Evolutionary conservation across 2,329 filamentous ascomycete genomes (phyloP).

Genomic region (Calonectria henricotiae): DNA sequence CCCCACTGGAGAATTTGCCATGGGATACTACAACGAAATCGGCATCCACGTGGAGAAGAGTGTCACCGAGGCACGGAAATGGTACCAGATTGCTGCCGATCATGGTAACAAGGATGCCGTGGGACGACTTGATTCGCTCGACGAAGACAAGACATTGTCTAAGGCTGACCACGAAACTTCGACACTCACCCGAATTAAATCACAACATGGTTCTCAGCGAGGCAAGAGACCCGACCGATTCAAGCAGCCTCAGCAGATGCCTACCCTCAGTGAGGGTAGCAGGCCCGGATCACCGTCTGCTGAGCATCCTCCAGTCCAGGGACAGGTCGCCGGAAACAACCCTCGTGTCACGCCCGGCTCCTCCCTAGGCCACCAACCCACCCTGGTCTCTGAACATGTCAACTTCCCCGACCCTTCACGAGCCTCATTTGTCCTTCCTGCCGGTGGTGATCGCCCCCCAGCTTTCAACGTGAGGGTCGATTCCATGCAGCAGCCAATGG

Average conservation of each 20-base stretch:
- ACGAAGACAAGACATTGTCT: slow-evolving; percentile 86
- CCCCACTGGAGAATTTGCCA: slow-evolving; percentile 93
- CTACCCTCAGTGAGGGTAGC: slow-evolving; percentile 66
- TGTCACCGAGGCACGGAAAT: slow-evolving; percentile 84
- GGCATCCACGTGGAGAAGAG: slow-evolving; percentile 93
- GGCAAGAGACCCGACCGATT: slow-evolving; percentile 75
- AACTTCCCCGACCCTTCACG: slow-evolving; percentile 67
- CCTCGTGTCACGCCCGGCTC: slow-evolving; percentile 51
- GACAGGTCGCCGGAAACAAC: slow-evolving; percentile 39
- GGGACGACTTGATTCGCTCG: slow-evolving; percentile 86
- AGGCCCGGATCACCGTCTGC: slow-evolving; percentile 53
- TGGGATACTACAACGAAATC: slow-evolving; percentile 98
- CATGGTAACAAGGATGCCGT: slow-evolving; percentile 94
- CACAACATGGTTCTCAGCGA: slow-evolving; percentile 80
- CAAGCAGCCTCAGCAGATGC: slow-evolving; percentile 67
- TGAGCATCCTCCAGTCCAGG: slow-evolving; percentile 39
- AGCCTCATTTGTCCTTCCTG: slow-evolving; percentile 56
- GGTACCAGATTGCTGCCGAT: slow-evolving; percentile 92
- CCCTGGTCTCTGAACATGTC: slow-evolving; percentile 58
- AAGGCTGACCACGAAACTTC: slow-evolving; percentile 95
- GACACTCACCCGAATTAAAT: slow-evolving; percentile 90
- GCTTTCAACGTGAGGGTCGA: slow-evolving; percentile 70
- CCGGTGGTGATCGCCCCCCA: slow-evolving; percentile 60
- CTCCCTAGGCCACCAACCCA: slow-evolving; percentile 62
- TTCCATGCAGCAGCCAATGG: slow-evolving; percentile 49